Evolutionary conservation across 129 eudicot genomes (phyloP).

Genomic region (Flaveria linearis): DNA sequence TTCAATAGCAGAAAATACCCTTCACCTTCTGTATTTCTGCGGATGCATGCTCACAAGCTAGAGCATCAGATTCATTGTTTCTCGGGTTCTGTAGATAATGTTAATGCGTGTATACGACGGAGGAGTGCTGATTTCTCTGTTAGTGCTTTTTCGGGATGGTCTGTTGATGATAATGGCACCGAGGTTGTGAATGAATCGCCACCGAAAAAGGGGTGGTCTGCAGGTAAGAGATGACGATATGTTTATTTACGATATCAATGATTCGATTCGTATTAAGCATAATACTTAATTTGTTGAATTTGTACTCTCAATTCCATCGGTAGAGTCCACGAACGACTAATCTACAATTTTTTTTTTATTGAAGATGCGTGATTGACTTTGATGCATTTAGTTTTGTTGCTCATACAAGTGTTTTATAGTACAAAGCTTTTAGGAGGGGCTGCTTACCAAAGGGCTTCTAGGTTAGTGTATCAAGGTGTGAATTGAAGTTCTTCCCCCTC

Average conservation of each 20-base stretch:
- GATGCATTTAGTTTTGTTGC: constrained; percentile 19
- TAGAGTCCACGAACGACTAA: background rate
- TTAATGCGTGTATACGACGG: constrained; percentile 29
- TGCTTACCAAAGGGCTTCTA: too few relatives aligned
- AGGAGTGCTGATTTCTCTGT: constrained; percentile 26
- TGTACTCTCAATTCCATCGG: background rate
- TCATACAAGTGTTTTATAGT: background rate
- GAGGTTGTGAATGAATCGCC: constrained; percentile 40
- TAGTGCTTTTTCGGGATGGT: constrained; percentile 63
- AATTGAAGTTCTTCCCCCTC: too few relatives aligned
- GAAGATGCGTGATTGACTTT: background rate
- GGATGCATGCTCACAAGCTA: constrained; percentile 42
- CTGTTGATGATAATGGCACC: constrained; percentile 45
- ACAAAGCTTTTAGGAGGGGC: background rate
- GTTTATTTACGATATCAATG: background rate
- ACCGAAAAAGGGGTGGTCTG: constrained; percentile 41
- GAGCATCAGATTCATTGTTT: constrained; percentile 37
- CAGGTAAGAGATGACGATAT: constrained; percentile 51
- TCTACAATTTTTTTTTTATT: too few relatives aligned
- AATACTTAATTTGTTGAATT: background rate
- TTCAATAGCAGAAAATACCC: constrained; percentile 41
- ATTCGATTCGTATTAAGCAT: background rate
- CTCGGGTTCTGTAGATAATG: constrained; percentile 37
- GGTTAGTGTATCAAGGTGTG: too few relatives aligned
- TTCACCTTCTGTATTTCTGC: constrained; percentile 35